A percentile compares a stretch with the other conserved stretches of the same genome.
These are phyloP conservation scores for Craspedostauros australis DNA, from an alignment of 108 stramenopile species.

Conservation along the genomic window DNA sequence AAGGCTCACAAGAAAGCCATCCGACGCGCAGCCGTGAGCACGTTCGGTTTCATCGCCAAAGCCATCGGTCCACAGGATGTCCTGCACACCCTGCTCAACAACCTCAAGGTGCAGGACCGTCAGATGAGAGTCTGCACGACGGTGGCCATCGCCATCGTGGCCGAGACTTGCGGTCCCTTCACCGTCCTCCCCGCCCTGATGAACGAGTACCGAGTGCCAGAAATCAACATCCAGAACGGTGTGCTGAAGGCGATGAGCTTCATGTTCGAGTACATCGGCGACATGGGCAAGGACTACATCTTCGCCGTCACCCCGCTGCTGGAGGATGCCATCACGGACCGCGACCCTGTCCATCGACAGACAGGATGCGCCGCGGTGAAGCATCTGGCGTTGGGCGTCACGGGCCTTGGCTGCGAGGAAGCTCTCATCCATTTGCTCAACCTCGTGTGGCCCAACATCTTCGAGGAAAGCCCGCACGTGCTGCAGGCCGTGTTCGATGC, in stretches of 20 bases:
- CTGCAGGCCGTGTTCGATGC: constrained; percentile 98
- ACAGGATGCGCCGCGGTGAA: constrained; percentile 97
- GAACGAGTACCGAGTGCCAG: constrained; percentile 99
- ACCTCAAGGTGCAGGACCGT: constrained; percentile 97
- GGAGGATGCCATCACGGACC: constrained; percentile 99
- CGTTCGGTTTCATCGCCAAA: constrained; percentile 99
- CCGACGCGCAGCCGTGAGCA: constrained; percentile 95
- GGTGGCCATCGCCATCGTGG: constrained; percentile 98
- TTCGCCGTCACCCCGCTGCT: constrained; percentile 95
- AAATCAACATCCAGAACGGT: constrained; percentile 99
- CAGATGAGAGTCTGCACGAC: constrained; percentile 99
- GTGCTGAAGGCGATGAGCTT: constrained; percentile 98
- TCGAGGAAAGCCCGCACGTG: constrained; percentile 96
- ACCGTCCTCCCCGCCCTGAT: constrained; percentile 98
- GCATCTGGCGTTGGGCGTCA: constrained; percentile 95
- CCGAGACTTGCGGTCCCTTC: constrained; percentile 98
- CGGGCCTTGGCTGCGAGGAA: constrained; percentile 96
- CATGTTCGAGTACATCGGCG: constrained; percentile 99
- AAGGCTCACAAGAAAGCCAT: constrained; percentile 98
- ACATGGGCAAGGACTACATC: constrained; percentile 99
- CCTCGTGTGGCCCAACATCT: constrained; percentile 99
- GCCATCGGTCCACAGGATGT: constrained; percentile 99
- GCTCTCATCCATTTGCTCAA: constrained; percentile 95
- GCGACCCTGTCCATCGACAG: constrained; percentile 98
- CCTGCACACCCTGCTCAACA: constrained; percentile 95